These are phyloP conservation scores for Annulohypoxylon stygium DNA, from an alignment of 495 filamentous ascomycete genomes.

Conservation along the genomic window DNA sequence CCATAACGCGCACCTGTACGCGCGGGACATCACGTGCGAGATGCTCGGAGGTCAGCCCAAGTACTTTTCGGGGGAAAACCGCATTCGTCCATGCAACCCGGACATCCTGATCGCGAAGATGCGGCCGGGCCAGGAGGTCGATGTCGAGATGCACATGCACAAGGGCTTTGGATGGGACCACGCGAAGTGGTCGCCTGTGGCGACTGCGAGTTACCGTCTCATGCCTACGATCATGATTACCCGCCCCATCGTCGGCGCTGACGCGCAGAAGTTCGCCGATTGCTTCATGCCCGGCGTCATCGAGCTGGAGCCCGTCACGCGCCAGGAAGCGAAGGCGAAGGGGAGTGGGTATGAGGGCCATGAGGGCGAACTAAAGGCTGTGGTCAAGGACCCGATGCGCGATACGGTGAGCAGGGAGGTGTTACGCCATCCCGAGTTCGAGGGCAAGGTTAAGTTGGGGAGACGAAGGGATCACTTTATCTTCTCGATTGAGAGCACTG, in stretches of 20 bases:
- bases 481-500: constrained; percentile 93
- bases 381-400: constrained; percentile 83
- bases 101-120: constrained; percentile 96
- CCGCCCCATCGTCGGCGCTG: constrained; percentile 82
- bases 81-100: constrained; percentile 82
- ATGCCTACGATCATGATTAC: constrained; percentile 87
- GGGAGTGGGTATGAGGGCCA: constrained; percentile 79
- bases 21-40: constrained; percentile 79
- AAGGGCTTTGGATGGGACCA: constrained; percentile 96
- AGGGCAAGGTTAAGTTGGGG: constrained; percentile 93
- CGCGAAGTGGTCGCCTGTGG: constrained; percentile 97
- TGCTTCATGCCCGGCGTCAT: constrained; percentile 96
- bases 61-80: constrained; percentile 73
- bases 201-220: constrained; percentile 91
- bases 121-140: constrained; percentile 88
- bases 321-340: constrained; percentile 70
- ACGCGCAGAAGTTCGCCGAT: constrained; percentile 87
- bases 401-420: constrained; percentile 96
- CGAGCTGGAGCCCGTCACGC: constrained; percentile 76
- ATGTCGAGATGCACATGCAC: constrained; percentile 86
- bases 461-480: constrained; percentile 95
- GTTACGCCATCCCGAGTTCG: constrained; percentile 91
- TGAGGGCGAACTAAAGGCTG: constrained; percentile 81
- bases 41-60: constrained; percentile 79
- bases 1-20: constrained; percentile 88